Conservation (phyloP, 2,329 filamentous ascomycete genomes). For the Fonsecaea pugnacius region DNA sequence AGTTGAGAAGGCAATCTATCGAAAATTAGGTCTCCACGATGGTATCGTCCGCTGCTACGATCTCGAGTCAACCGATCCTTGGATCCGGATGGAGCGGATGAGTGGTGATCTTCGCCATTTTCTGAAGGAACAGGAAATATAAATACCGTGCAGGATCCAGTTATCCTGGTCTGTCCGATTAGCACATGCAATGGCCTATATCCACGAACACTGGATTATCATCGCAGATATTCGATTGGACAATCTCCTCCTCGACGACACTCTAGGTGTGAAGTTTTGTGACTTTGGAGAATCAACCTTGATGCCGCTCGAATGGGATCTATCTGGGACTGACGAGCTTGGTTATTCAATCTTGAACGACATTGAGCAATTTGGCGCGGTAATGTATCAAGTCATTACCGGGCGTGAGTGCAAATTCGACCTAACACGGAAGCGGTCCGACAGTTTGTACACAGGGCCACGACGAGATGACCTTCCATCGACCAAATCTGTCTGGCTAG, state of each 20-base stretch:
- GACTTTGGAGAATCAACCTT: slow-evolving; percentile 41
- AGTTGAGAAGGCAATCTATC: slow-evolving; percentile 32
- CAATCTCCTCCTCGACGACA: slow-evolving; percentile 31
- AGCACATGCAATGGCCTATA: slow-evolving; percentile 25
- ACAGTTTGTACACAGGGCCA: slow-evolving; percentile 34
- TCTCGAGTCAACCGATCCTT: slow-evolving; percentile 11
- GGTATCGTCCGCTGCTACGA: slow-evolving; percentile 30
- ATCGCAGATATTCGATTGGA: slow-evolving; percentile 30
- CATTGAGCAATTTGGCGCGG: slow-evolving; percentile 41
- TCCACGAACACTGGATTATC: slow-evolving; percentile 30
- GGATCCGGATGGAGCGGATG: slow-evolving; percentile 34
- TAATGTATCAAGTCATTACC: slow-evolving; percentile 41
- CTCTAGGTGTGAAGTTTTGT: slow-evolving; percentile 40
- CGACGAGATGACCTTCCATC: slow-evolving; percentile 36
- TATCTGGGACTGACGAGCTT: slow-evolving; percentile 39
- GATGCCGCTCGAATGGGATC: slow-evolving; percentile 37
- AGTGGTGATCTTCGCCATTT: slow-evolving; percentile 33
- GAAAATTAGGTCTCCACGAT: slow-evolving; percentile 23
- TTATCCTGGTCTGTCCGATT: slow-evolving; percentile 32
- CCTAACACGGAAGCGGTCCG: slow-evolving; percentile 29
- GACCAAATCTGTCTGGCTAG: slow-evolving; percentile 39
- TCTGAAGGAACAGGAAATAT: slow-evolving; percentile 19
- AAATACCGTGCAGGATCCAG: slow-evolving; percentile 17
- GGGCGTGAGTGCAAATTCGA: slow-evolving; percentile 37
- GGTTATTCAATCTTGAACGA: slow-evolving; percentile 40